These are phyloP conservation scores for Solanum sparsipilum DNA, from an alignment of 257 asterid species.

Conservation along the genomic window DNA sequence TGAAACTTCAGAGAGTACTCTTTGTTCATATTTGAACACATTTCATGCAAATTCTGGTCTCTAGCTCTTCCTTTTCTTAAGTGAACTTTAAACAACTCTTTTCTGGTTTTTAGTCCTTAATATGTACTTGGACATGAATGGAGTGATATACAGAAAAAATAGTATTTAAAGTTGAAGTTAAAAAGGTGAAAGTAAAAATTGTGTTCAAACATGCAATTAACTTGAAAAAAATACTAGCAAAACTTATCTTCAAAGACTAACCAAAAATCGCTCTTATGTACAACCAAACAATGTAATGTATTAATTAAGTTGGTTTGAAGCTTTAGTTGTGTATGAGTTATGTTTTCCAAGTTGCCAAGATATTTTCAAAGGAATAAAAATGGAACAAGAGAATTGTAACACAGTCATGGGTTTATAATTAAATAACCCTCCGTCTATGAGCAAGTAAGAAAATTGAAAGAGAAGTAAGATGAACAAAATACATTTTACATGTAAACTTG, in stretches of 20 bases:
- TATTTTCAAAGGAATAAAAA: background rate
- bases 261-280: background rate
- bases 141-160: background rate
- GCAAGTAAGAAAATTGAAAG: background rate
- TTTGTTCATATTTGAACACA: background rate
- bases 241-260: background rate
- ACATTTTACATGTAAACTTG: background rate
- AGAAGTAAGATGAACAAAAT: background rate
- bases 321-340: background rate
- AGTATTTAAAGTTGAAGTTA: background rate
- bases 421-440: background rate
- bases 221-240: background rate
- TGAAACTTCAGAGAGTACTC: background rate
- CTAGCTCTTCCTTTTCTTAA: background rate
- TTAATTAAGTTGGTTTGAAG: background rate
- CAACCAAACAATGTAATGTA: background rate
- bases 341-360: background rate
- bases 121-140: background rate
- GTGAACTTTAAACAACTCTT: background rate
- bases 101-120: background rate
- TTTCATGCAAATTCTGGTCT: background rate
- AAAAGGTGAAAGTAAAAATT: background rate
- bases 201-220: background rate
- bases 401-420: background rate
- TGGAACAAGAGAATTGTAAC: background rate